phyloP scores from a whole-genome alignment of 2,329 filamentous ascomycete genomes.

The Tympanopsis confertula region DNA sequence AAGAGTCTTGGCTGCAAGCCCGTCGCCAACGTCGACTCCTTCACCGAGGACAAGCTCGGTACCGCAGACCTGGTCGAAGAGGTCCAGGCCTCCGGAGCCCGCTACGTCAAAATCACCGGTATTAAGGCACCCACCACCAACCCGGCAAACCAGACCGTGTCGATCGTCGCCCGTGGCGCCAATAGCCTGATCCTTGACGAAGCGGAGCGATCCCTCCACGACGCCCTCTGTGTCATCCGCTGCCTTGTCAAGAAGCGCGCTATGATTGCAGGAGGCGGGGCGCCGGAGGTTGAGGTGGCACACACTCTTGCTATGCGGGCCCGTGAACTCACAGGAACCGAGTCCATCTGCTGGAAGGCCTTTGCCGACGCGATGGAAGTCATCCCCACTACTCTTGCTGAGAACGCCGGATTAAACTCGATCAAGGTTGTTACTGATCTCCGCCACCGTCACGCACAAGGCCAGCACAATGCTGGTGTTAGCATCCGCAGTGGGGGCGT shows the following conservation, averaged over 20 bases:
- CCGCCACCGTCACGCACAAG: conserved; percentile 84
- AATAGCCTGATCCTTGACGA: conserved; percentile 92
- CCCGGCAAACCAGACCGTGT: conserved; percentile 74
- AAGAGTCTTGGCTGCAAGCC: conserved; percentile 98
- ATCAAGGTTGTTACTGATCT: conserved; percentile 98
- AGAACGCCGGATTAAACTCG: conserved; percentile 94
- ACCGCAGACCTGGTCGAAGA: conserved; percentile 90
- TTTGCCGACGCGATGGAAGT: conserved; percentile 97
- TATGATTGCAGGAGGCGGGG: conserved; percentile 92
- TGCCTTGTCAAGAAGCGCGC: conserved; percentile 99
- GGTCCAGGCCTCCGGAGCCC: conserved; percentile 72
- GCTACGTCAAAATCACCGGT: conserved; percentile 90
- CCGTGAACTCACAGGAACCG: conserved; percentile 75
- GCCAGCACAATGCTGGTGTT: conserved; percentile 90
- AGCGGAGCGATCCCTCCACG: conserved; percentile 90
- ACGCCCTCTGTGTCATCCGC: conserved; percentile 92
- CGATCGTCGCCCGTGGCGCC: conserved; percentile 85
- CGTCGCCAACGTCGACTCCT: conserved; percentile 94
- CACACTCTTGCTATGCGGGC: conserved; percentile 73
- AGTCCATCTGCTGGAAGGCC: conserved; percentile 97
- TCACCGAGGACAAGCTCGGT: conserved; percentile 95
- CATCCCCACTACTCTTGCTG: conserved; percentile 87
- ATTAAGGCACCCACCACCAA: conserved; percentile 41
- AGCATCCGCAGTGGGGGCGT: conserved; percentile 97
- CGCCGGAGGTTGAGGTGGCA: conserved; percentile 91